Evolutionary conservation across 805 yeast genomes (phyloP).

Genomic region (Kodamaea jinghongensis): DNA sequence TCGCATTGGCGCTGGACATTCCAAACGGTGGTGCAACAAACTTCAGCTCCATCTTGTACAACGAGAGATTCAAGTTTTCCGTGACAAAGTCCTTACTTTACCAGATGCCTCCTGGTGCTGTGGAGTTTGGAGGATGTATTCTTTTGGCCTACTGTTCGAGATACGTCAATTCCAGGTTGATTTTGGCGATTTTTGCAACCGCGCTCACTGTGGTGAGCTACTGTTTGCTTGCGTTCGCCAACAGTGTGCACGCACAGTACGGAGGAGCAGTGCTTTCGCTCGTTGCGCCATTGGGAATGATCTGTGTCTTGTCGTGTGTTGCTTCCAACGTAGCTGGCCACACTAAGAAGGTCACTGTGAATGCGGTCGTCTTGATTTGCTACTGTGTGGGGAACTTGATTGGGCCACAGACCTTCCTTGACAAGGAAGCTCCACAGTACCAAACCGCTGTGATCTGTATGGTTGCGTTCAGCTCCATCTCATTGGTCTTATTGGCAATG

Average conservation of each 20-base stretch:
- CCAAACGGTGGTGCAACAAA: constrained; percentile 40
- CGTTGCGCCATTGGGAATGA: constrained; percentile 27
- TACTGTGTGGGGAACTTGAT: constrained; percentile 54
- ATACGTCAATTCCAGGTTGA: constrained; percentile 26
- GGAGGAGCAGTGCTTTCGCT: constrained; percentile 34
- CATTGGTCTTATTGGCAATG: constrained; percentile 23
- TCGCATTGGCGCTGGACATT: constrained; percentile 24
- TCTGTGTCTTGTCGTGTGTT: constrained; percentile 33
- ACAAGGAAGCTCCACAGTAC: constrained; percentile 44
- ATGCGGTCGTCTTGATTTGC: constrained; percentile 44
- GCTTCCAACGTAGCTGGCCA: constrained; percentile 55
- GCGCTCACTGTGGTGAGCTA: constrained; percentile 21
- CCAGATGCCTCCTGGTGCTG: constrained; percentile 48
- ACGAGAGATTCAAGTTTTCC: constrained; percentile 23
- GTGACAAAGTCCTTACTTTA: constrained; percentile 39
- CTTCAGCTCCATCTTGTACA: constrained; percentile 32
- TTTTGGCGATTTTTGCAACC: constrained; percentile 23
- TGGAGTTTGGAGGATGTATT: constrained; percentile 40
- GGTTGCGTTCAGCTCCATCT: constrained; percentile 30
- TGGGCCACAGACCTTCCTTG: constrained; percentile 53
- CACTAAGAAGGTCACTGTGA: constrained; percentile 51
- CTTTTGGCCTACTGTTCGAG: constrained; percentile 25
- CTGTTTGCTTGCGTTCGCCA: constrained; percentile 45
- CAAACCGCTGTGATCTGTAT: constrained; percentile 40
- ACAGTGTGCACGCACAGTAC: constrained; percentile 17